phyloP scores from a whole-genome alignment of 768 basidiomycete species.

The Sarcomyxa edulis region DNA sequence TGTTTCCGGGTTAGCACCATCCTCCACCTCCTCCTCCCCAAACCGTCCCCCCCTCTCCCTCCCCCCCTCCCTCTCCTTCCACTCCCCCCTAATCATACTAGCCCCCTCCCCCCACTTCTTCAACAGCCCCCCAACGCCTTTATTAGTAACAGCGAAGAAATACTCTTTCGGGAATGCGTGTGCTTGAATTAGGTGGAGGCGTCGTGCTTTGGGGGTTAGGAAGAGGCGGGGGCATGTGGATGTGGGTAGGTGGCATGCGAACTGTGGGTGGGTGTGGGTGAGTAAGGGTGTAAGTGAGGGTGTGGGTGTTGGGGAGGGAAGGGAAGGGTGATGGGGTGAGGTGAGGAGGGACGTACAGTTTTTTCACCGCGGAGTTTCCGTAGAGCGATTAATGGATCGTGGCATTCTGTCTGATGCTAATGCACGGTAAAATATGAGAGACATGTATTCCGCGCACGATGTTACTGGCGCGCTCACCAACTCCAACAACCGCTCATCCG shows the following conservation, averaged over 20 bases:
- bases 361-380: slow-evolving; percentile 79
- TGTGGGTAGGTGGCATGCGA: slow-evolving; percentile 67
- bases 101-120: slow-evolving; percentile 82
- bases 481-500: slow-evolving; percentile 72
- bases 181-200: slow-evolving; percentile 76
- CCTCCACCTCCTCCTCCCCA: slow-evolving; percentile 18
- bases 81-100: slow-evolving; percentile 68
- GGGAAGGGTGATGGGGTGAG: slow-evolving; percentile 1
- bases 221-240: slow-evolving; percentile 54
- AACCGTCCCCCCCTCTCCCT: slow-evolving; percentile 14
- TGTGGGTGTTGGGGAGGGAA: slow-evolving; percentile 9
- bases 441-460: not conserved
- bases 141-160: slow-evolving; percentile 90
- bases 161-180: slow-evolving; percentile 87
- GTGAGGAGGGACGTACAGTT: slow-evolving; percentile 57
- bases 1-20: slow-evolving; percentile 21
- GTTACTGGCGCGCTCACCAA: slow-evolving; percentile 53
- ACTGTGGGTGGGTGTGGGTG: slow-evolving; percentile 32
- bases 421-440: not conserved
- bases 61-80: slow-evolving; percentile 44
- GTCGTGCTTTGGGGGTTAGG: slow-evolving; percentile 64
- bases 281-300: no score
- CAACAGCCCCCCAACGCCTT: slow-evolving; percentile 77
- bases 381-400: slow-evolving; percentile 79
- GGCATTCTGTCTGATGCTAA: slow-evolving; percentile 82